Evolutionary conservation across 805 yeast species (phyloP), one percentile per base, ranked within the genome.

Genomic region (Ogataea saltuana): DNA sequence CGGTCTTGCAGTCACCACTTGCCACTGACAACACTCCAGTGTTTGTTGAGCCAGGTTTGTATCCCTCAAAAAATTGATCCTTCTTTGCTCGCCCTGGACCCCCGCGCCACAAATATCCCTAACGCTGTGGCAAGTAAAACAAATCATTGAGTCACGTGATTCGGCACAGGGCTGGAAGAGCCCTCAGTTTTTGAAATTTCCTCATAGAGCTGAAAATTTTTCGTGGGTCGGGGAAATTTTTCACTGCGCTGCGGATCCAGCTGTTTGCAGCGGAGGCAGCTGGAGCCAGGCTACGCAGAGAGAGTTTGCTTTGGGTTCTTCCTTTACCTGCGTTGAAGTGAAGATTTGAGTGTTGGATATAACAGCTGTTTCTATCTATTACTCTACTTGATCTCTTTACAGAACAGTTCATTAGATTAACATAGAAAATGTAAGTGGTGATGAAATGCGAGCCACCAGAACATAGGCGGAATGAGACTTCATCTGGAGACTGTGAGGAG

Each of bases 371-470:
- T n/a, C n/a, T n/a, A n/a, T n/a, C n/a, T n/a, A n/a, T n/a, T n/a
- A n/a, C n/a, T n/a, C n/a, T n/a, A n/a, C n/a, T n/a, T n/a, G n/a
- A n/a, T n/a, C n/a, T n/a, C n/a, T n/a, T n/a, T n/a, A n/a, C 34
- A 23, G 21, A 29, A 29, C 28, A 38, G 33, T 31, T 29, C 30
- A 29, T 38, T 29, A 39, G 33, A 36, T 41, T 38, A 39, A 27
- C 40, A 44, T 40, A 39, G 42, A 46, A 45, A 45, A 45, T 45
- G 49, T 45, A 45, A 41, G 49, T 45, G 39, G 35, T 6, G 10
- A 16, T 11, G n/a, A 16, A 10, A 25, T 32, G 16, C 6, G 16
- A 23, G 26, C 33, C 6, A 33, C 3, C 9, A 13, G 32, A 20
- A 21, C 12, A 37, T n/a, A 30, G 18, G n/a, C n/a, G n/a, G n/a